phyloP scores from a whole-genome alignment of 345 rosid species.

The Euphorbia pulcherrima region DNA sequence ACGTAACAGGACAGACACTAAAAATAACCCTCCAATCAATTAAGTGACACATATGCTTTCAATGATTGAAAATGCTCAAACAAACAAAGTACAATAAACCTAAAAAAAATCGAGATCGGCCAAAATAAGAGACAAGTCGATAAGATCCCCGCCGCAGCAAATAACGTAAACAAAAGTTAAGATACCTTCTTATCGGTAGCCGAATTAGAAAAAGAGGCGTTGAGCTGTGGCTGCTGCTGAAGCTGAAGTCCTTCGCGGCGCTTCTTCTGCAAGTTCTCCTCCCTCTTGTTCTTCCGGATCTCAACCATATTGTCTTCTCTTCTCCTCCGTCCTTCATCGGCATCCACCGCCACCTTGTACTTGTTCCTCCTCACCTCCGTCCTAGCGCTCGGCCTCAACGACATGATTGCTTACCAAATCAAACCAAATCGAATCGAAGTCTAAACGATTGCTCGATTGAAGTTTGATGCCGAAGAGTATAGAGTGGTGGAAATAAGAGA shows the following conservation, averaged over 20 bases:
- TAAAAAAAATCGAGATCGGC: not conserved
- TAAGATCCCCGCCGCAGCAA: too few relatives aligned
- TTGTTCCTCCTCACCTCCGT: conserved; percentile 28
- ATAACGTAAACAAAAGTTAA: not conserved
- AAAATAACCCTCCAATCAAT: not conserved
- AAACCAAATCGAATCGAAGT: not conserved
- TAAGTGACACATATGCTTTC: not conserved
- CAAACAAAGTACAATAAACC: not conserved
- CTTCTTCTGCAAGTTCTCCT: conserved; percentile 30
- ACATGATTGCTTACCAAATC: conserved; percentile 13
- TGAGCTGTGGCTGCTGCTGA: conserved; percentile 15
- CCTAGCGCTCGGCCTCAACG: conserved; percentile 31
- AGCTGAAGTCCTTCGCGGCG: conserved; percentile 24
- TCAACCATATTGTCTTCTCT: conserved; percentile 32
- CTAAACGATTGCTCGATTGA: not conserved
- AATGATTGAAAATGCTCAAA: not conserved
- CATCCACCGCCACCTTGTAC: conserved; percentile 31
- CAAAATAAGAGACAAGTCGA: not conserved
- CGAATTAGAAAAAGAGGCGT: conserved; percentile 11
- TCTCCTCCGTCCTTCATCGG: conserved; percentile 30
- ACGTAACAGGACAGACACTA: not conserved
- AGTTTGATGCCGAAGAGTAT: not conserved
- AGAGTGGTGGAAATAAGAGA: not conserved
- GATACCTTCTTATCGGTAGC: conserved; percentile 16
- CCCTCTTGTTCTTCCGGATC: conserved; percentile 29